Percentiles rank a stretch among this genome's conserved stretches.
Conservation (phyloP, 164 flowering plant genomes). For the Vitis vinifera region DNA sequence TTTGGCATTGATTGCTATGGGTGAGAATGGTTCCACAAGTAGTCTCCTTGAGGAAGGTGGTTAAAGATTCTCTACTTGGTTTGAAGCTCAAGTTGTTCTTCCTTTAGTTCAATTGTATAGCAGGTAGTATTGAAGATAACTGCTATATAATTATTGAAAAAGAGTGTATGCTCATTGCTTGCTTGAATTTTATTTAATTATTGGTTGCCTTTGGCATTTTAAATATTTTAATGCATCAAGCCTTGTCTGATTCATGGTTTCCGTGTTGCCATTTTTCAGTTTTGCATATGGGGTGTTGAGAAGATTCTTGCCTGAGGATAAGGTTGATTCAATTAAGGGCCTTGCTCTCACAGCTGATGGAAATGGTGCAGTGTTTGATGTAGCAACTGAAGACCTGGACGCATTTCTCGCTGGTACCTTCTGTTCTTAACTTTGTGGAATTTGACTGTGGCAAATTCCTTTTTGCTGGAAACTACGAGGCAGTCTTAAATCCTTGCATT, state of each 20-base stretch:
- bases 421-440: not conserved
- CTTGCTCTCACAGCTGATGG: conserved; percentile 84
- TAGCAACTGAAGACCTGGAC: conserved; percentile 65
- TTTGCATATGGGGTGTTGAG: conserved; percentile 64
- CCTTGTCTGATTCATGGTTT: not conserved
- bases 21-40: too few species aligned
- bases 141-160: too few species aligned
- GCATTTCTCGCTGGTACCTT: conserved; percentile 61
- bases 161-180: too few species aligned
- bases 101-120: too few species aligned
- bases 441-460: not conserved
- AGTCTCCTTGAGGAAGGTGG: too few species aligned
- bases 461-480: not conserved
- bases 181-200: not conserved
- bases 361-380: conserved; percentile 90
- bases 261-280: conserved; percentile 27
- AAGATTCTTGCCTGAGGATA: conserved; percentile 87
- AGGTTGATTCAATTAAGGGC: conserved; percentile 73
- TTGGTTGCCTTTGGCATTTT: not conserved
- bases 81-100: too few species aligned
- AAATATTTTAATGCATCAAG: not conserved
- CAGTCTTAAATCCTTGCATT: too few species aligned
- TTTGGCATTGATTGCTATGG: too few species aligned
- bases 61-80: too few species aligned
- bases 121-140: too few species aligned